phyloP scores from a whole-genome alignment of 768 basidiomycete species.

The Panus rudis region DNA sequence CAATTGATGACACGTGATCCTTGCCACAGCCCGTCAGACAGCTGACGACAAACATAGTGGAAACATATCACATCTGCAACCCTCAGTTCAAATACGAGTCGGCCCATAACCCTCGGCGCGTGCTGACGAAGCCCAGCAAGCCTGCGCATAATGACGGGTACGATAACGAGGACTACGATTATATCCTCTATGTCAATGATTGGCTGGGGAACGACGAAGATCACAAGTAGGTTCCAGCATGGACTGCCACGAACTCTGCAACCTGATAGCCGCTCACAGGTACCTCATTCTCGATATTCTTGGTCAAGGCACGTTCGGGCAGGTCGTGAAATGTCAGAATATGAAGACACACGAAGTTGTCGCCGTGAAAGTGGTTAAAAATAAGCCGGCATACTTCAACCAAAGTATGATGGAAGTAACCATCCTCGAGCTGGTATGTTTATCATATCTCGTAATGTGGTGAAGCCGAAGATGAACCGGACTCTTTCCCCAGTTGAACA shows the following conservation, averaged over 20 bases:
- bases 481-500: conserved; percentile 65
- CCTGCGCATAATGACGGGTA: conserved; percentile 93
- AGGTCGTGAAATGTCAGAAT: conserved; percentile 99
- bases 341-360: conserved; percentile 99
- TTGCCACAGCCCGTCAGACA: conserved; percentile 47
- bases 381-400: conserved; percentile 99
- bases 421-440: conserved; percentile 85
- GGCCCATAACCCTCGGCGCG: conserved; percentile 88
- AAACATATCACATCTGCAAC: conserved; percentile 93
- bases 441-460: not conserved
- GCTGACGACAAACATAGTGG: conserved; percentile 79
- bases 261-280: conserved; percentile 33
- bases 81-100: conserved; percentile 93
- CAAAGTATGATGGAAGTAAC: conserved; percentile 99
- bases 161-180: conserved; percentile 99
- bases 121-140: conserved; percentile 96
- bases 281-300: conserved; percentile 97
- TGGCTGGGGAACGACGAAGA: conserved; percentile 92
- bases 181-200: conserved; percentile 98
- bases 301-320: conserved; percentile 98
- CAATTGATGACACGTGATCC: conserved; percentile 8
- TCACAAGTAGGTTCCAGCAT: conserved; percentile 65
- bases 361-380: conserved; percentile 99
- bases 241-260: conserved; percentile 6
- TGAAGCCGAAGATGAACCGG: conserved; percentile 4